Evolutionary conservation across 2,329 filamentous ascomycete genomes (phyloP).

Genomic region (Pseudogymnoascus sp.): DNA sequence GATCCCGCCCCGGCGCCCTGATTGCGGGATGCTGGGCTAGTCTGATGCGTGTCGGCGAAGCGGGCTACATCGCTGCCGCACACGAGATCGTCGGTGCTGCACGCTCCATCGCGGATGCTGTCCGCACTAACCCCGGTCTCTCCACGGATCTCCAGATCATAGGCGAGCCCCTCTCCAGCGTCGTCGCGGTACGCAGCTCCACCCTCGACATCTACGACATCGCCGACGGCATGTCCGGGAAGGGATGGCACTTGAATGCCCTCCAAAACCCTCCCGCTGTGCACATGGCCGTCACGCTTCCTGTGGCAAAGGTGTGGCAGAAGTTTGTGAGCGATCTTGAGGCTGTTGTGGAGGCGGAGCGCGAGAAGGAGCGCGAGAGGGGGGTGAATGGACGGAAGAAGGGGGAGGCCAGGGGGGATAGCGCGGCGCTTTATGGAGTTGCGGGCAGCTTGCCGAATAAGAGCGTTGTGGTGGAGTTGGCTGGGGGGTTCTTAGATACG

Average conservation of each 20-base stretch:
- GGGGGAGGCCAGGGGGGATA: constrained; percentile 65
- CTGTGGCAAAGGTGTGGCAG: constrained; percentile 74
- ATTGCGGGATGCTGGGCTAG: constrained; percentile 95
- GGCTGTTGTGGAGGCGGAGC: constrained; percentile 59
- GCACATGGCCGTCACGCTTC: constrained; percentile 87
- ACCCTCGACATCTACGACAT: constrained; percentile 92
- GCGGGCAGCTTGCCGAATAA: constrained; percentile 94
- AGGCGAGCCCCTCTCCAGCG: constrained; percentile 78
- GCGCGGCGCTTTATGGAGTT: constrained; percentile 86
- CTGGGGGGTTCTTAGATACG: constrained; percentile 83
- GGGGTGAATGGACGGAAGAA: constrained; percentile 57
- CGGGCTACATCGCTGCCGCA: constrained; percentile 80
- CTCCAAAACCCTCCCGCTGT: constrained; percentile 87
- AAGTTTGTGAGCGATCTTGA: constrained; percentile 66
- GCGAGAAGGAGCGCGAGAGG: constrained; percentile 70
- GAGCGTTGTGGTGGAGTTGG: constrained; percentile 83
- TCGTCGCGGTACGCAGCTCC: constrained; percentile 78
- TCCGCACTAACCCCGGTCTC: constrained; percentile 61
- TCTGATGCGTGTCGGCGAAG: constrained; percentile 79
- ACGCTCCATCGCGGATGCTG: constrained; percentile 70
- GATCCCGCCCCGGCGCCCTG: constrained; percentile 82
- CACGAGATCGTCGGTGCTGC: constrained; percentile 79
- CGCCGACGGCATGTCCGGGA: constrained; percentile 73
- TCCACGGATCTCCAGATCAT: constrained; percentile 68
- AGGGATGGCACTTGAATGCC: constrained; percentile 93